Evolutionary conservation across 176 grass and related monocot species (phyloP), one percentile per base, ranked within the genome.

Genomic region (Phragmites australis): DNA sequence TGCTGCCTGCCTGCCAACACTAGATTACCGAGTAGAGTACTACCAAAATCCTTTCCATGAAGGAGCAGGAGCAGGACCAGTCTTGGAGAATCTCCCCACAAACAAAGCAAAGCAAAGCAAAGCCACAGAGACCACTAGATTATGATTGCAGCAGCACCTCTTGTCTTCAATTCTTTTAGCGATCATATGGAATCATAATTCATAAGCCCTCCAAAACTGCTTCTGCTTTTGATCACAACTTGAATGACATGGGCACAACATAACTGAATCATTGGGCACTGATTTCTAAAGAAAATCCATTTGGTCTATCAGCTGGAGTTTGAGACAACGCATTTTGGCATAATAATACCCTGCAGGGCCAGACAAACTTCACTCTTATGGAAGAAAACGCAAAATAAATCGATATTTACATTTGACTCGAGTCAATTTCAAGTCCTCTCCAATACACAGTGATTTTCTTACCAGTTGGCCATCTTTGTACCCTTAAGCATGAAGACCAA

Each of bases 341-440:
- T n/a, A n/a, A n/a, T 32, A 34, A 2, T 22, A 77, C 18, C 0
- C 32, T 45, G 44, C 2, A 23, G 22, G 22, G 23, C n/a, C 8
- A 22, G 56, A 15, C 3, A 12, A 14, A 14, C 11, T 15, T 59
- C 27, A 2, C 56, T 59, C 4, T 23, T 14, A 22, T 17, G 10
- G 10, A 55, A 37, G 10, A 56, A 9, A 70, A 34, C 2, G 19
- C 8, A 30, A 32, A 58, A 0, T 59, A 68, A 49, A 1, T 76
- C 14, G 1, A 41, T 71, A 78, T 85, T 52, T 71, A 85, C 83
- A 78, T 61, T 69, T 6, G 31, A 71, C 32, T 72, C 54, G 9
- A 19, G 21, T 42, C 15, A 0, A 29, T 29, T 6, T 19, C n/a
- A 3, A 1, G 8, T 51, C 6, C 19, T 48, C 62, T 52, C 47